Base-by-base conservation (phyloP, 176 grass and related monocot species). In the Alloteropsis semialata region DNA sequence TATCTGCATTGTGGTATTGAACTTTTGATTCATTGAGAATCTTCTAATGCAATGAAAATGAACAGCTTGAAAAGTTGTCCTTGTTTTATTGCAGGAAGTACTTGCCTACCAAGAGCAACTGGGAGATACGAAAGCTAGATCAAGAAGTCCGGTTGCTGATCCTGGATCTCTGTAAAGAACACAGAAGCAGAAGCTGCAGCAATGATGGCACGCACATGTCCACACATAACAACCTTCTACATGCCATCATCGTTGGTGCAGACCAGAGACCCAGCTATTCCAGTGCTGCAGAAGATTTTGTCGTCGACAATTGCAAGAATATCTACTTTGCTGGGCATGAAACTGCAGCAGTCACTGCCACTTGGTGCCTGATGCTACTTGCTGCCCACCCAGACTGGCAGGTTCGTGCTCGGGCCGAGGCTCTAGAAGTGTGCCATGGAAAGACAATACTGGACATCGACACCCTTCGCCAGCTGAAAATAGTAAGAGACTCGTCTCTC, bases 321-420 rank as follows among this genome's bases (percentile, higher is more conserved):
- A 87, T 92, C 17, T 92, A 92, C 66, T 87, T 92, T n/a, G 80
- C 91, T 5, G 87, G 91, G 39, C 80, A 84, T 10, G 91, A 92
- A 62, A 92, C 91, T 3, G 30, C 73, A 24, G 79, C 91, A 2
- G 69, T 77, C n/a, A 83, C 84, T 9, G 70, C 87, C 3, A 72
- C 80, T 9, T 92, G 87, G 91, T 89, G 87, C 75, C 34, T 92
- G 51, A 87, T 92, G 91, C 69, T 92, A 8, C 91, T 92, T 2
- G 87, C 69, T 1, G 22, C 44, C 22, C 84, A 92, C 59, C 87
- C 84, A 18, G 59, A 89, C 8, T 92, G 91, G 87, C 84, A 92
- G 77, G 62, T 67, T 0, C 87, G 84, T 19, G 80, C 76, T n/a
- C 80, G 84, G 0, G 34, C 75, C 22, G 87, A 89, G 75, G 81